Evolutionary conservation across 2,329 filamentous ascomycete species (phyloP).

Genomic region (Botrytis hyacinthi): DNA sequence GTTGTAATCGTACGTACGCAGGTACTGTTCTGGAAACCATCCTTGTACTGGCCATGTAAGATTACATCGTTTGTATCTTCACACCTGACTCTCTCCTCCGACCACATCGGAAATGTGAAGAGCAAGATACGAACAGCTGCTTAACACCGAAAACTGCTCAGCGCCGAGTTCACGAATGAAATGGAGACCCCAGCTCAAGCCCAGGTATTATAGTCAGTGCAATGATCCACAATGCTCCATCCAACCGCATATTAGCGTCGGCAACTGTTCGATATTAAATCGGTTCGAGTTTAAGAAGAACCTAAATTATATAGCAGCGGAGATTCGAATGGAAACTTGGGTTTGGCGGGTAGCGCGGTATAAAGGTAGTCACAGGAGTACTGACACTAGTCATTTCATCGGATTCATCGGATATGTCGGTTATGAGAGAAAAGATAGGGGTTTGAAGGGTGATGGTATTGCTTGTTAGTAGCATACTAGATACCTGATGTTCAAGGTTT

Average conservation of each 20-base stretch:
- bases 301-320: neutral
- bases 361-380: neutral
- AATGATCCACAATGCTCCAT: neutral
- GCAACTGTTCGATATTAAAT: slow-evolving; percentile 2
- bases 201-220: neutral
- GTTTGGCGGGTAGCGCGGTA: neutral
- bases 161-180: neutral
- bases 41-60: too few species aligned
- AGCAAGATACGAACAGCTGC: neutral
- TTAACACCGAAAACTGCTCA: neutral
- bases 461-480: neutral
- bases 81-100: neutral
- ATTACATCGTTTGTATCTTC: neutral
- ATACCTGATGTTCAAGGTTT: neutral
- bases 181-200: neutral
- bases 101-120: neutral
- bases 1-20: neutral
- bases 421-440: neutral
- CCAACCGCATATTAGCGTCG: neutral
- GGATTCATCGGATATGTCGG: neutral
- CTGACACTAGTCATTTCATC: neutral
- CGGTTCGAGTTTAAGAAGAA: neutral
- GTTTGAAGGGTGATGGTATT: too few species aligned
- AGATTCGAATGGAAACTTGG: neutral
- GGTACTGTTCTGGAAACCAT: neutral